Evolutionary conservation across 306 rosid genomes (phyloP), one percentile per base, ranked within the genome.

Genomic region (Vigna nakashimae): DNA sequence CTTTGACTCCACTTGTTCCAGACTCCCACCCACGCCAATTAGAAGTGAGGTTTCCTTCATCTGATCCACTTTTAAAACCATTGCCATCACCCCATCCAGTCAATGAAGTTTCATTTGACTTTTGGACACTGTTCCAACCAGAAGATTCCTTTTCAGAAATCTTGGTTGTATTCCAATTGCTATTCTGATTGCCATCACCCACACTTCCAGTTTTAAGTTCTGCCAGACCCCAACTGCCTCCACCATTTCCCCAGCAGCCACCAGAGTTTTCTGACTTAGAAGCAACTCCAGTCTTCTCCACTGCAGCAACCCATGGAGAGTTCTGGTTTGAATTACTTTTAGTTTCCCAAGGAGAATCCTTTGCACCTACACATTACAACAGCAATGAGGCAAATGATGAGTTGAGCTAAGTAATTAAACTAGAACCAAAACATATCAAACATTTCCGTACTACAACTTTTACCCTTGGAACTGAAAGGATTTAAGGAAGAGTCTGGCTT

Each of bases 281-380:
- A 50, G 78, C 79, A 59, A 67, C 55, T 81, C 42, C 78, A 5
- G 71, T 72, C 65, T 76, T 86, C n/a, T 79, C 63, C 17, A 74
- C 79, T 6, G 89, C 86, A 48, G 91, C 83, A 78, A 93, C 97
- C 98, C 98, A 94, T 58, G 97, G 69, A 1, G 88, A 82, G 56
- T 60, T 87, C 52, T 75, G 79, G 42, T 72, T 84, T 48, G 93
- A 77, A 64, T 85, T 75, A 5, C 53, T 83, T 82, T 87, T 87
- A 82, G 81, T 82, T 10, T 67, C 94, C 98, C 98, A 92, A 51
- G 91, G 81, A 69, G 85, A 57, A 77, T 87, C 88, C 48, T 82
- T 90, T 48, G 36, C 84, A 83, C 85, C 90, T 88, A 73, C 58
- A 69, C 28, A 49, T 77, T 49, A 88, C 53, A 65, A 82, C 30